These are phyloP conservation scores for Clarireedia paspali DNA, from an alignment of 2,329 filamentous ascomycete species.

Conservation along the genomic window DNA sequence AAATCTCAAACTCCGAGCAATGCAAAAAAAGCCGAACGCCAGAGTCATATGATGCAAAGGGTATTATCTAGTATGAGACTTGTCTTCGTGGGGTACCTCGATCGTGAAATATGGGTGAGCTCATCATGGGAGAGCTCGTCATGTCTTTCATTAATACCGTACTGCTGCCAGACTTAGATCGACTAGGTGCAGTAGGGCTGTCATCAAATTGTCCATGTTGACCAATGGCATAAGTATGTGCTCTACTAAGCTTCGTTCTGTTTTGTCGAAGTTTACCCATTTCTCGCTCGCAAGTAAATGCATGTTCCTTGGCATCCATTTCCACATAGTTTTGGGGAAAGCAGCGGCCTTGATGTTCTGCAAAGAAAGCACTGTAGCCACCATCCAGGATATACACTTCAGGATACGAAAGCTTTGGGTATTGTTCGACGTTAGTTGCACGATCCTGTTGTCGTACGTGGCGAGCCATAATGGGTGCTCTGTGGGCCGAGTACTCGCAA, in stretches of 20 bases:
- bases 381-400: slow-evolving; percentile 97
- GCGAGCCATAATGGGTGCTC: slow-evolving; percentile 92
- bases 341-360: slow-evolving; percentile 69
- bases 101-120: slow-evolving; percentile 40
- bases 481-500: slow-evolving; percentile 97
- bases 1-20: slow-evolving; percentile 4
- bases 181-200: slow-evolving; percentile 45
- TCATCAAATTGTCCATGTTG: slow-evolving; percentile 53
- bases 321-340: slow-evolving; percentile 94
- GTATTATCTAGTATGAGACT: slow-evolving; percentile 49
- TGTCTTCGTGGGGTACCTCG: slow-evolving; percentile 51
- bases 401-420: slow-evolving; percentile 86
- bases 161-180: slow-evolving; percentile 20
- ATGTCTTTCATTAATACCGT: slow-evolving; percentile 33
- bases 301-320: slow-evolving; percentile 90
- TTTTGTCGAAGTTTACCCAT: slow-evolving; percentile 85
- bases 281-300: slow-evolving; percentile 86
- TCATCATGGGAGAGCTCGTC: slow-evolving; percentile 14
- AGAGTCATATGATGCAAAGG: slow-evolving; percentile 20
- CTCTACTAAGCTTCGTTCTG: slow-evolving; percentile 74
- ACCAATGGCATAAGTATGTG: slow-evolving; percentile 93
- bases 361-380: slow-evolving; percentile 91
- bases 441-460: slow-evolving; percentile 87
- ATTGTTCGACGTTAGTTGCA: slow-evolving; percentile 73
- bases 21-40: slow-evolving; percentile 18